Evolutionary conservation across 257 asterid genomes (phyloP).

Genomic region (Ehretia macrophylla): DNA sequence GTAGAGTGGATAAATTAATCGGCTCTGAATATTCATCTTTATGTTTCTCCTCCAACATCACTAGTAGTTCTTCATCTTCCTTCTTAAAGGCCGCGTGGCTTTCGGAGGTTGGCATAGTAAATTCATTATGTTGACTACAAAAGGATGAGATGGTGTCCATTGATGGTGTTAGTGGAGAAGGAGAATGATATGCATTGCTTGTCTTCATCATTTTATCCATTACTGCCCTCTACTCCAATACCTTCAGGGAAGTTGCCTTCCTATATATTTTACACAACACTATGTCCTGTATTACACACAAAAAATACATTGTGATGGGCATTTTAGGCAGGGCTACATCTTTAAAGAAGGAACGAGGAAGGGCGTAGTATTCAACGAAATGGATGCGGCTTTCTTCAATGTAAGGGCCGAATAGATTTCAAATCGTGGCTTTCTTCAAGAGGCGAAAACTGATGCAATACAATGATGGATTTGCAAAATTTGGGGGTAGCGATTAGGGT

Average conservation of each 20-base stretch:
- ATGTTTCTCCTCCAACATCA: background rate
- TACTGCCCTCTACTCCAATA: conserved; percentile 60
- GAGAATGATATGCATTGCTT: background rate
- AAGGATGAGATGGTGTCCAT: conserved; percentile 21
- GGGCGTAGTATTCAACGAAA: too few species aligned
- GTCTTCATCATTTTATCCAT: conserved; percentile 32
- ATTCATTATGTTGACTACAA: conserved; percentile 5
- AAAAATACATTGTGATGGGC: background rate
- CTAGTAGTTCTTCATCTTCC: conserved; percentile 12
- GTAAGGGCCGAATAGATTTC: too few species aligned
- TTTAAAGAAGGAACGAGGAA: too few species aligned
- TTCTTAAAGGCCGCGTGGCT: conserved; percentile 2
- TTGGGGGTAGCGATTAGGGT: too few species aligned
- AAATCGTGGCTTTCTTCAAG: too few species aligned
- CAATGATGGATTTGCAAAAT: too few species aligned
- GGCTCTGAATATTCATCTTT: background rate
- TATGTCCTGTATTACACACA: conserved; percentile 30
- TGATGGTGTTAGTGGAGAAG: conserved; percentile 11
- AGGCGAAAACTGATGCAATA: too few species aligned
- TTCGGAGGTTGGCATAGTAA: background rate
- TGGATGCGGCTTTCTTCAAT: too few species aligned
- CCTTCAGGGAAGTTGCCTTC: conserved; percentile 66
- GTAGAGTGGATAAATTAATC: conserved; percentile 4
- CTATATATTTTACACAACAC: conserved; percentile 64
- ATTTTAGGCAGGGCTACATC: too few species aligned